phyloP scores from a whole-genome alignment of 192 early-diverging fungal genomes.

The Cladochytrium replicatum region DNA sequence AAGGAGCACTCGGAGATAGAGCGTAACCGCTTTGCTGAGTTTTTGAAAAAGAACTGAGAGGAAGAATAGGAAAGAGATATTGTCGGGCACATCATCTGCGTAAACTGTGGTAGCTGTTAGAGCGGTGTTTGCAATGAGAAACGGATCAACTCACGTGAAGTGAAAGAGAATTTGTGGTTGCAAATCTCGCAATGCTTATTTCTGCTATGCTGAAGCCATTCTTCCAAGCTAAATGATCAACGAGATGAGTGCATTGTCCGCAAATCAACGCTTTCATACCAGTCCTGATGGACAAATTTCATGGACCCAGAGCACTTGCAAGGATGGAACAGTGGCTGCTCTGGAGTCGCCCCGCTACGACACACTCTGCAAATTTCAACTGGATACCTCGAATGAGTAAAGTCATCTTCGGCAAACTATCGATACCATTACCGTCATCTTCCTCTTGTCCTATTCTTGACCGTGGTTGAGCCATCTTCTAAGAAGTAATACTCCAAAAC shows the following conservation, averaged over 20 bases:
- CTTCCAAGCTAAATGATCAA: no score
- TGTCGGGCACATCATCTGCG: constrained; percentile 15
- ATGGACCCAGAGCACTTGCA: constrained; percentile 96
- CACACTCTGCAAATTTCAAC: no score
- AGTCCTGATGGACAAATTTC: constrained; percentile 88
- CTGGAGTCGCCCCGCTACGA: no score
- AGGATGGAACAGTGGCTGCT: constrained; percentile 83
- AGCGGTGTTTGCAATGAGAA: not conserved
- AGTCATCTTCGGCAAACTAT: no score
- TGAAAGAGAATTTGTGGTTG: constrained; percentile 73
- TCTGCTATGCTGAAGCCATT: constrained; percentile 64
- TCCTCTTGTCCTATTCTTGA: no score
- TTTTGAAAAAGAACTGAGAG: constrained; percentile 10
- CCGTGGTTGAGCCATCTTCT: no score
- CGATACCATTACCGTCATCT: no score
- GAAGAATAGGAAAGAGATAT: constrained; percentile 19
- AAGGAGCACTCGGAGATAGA: constrained; percentile 47
- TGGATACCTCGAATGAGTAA: no score
- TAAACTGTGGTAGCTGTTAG: constrained; percentile 39
- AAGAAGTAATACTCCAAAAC: no score
- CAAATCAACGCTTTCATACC: no score
- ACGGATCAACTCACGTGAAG: constrained; percentile 52
- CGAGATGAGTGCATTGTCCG: no score
- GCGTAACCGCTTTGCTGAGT: not conserved
- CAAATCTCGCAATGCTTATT: constrained; percentile 94